Conservation (phyloP, 106 monocot genomes). For the Dioscorea dumetorum region DNA sequence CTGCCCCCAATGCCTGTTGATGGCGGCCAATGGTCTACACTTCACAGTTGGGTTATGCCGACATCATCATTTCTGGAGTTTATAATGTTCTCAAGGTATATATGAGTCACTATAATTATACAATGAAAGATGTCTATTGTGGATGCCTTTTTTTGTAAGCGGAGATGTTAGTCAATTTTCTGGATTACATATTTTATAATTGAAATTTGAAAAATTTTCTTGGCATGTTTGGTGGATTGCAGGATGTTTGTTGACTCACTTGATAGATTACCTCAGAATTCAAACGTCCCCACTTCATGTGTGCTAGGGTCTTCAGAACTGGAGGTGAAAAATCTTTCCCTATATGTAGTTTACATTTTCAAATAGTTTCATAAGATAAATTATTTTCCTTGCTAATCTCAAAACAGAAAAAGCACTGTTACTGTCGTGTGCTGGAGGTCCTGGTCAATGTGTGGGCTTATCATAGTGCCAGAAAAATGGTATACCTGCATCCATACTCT, state of each 20-base stretch:
- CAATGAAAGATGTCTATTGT: no score
- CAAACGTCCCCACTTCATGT: conserved; percentile 26
- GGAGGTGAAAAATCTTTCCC: conserved; percentile 40
- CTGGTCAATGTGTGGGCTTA: conserved; percentile 96
- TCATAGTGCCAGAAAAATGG: conserved; percentile 82
- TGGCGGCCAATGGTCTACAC: conserved; percentile 68
- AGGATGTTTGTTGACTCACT: conserved; percentile 93
- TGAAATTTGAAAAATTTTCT: background rate
- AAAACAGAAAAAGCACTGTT: conserved; percentile 77
- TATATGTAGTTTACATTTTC: background rate
- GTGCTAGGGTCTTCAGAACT: conserved; percentile 61
- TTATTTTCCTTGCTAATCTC: background rate
- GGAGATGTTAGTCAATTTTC: no score
- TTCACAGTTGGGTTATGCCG: conserved; percentile 98
- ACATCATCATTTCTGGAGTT: conserved; percentile 89
- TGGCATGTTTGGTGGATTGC: conserved; percentile 2
- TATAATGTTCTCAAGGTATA: conserved; percentile 86
- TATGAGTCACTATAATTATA: background rate
- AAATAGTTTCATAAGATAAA: background rate
- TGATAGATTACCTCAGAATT: conserved; percentile 40
- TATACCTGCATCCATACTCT: conserved; percentile 61
- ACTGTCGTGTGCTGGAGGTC: conserved; percentile 67
- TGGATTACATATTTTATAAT: background rate
- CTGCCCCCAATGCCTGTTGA: conserved; percentile 82
- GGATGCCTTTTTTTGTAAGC: no score